Evolutionary conservation across 2,329 filamentous ascomycete genomes (phyloP).

Genomic region (Phaeoacremonium minimum): DNA sequence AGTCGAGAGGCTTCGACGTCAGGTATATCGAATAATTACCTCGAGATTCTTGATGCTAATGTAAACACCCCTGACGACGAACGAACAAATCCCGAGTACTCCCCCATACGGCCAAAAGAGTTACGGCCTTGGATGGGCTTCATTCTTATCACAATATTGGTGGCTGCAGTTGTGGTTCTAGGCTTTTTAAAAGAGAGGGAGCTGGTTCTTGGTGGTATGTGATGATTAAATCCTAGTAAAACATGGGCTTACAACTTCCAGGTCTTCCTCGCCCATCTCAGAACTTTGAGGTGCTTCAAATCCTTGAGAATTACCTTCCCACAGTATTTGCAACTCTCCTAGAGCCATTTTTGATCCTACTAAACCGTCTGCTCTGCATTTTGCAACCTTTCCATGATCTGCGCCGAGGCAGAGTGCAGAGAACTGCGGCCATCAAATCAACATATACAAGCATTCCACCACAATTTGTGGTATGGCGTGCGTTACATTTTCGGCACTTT

Average conservation of each 20-base stretch:
- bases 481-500: slow-evolving; percentile 37
- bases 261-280: slow-evolving; percentile 22
- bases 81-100: slow-evolving; percentile 1
- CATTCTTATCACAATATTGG: slow-evolving; percentile 1
- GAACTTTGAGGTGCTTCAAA: slow-evolving; percentile 27
- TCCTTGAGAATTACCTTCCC: slow-evolving; percentile 45
- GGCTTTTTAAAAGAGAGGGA: slow-evolving; percentile 12
- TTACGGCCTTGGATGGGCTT: slow-evolving; percentile 1
- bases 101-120: slow-evolving; percentile 1
- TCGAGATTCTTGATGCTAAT: no score
- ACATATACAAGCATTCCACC: slow-evolving; percentile 53
- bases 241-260: slow-evolving; percentile 7
- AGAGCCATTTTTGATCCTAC: slow-evolving; percentile 51
- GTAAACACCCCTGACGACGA: background rate
- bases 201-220: slow-evolving; percentile 7
- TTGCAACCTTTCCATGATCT: slow-evolving; percentile 51
- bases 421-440: slow-evolving; percentile 30
- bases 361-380: slow-evolving; percentile 49
- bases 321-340: slow-evolving; percentile 49
- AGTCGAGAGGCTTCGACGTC: no score
- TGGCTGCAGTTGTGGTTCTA: slow-evolving; percentile 3
- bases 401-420: slow-evolving; percentile 25
- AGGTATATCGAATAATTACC: no score
- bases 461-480: slow-evolving; percentile 42
- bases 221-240: background rate